These are phyloP conservation scores for Posidonia oceanica DNA, from an alignment of 116 monocot genomes.

Conservation along the genomic window DNA sequence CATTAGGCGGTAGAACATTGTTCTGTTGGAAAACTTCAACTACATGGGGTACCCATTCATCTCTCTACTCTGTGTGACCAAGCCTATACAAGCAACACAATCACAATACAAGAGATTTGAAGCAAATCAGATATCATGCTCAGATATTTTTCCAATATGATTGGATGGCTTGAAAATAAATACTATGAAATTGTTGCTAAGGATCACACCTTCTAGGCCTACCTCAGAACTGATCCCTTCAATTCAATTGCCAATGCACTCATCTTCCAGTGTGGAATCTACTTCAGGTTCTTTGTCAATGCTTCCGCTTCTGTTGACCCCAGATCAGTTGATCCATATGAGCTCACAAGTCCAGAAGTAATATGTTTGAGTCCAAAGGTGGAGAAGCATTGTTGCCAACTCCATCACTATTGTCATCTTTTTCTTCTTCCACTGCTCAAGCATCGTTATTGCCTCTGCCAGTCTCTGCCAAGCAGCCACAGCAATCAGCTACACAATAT, in stretches of 20 bases:
- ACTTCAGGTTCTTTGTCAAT: too few relatives aligned
- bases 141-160: background rate
- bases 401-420: too few relatives aligned
- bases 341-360: too few relatives aligned
- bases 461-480: background rate
- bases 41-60: constrained; percentile 87
- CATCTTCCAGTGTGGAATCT: too few relatives aligned
- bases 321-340: too few relatives aligned
- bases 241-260: too few relatives aligned
- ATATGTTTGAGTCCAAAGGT: too few relatives aligned
- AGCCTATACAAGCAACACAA: constrained; percentile 34
- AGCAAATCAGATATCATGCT: background rate
- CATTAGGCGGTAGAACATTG: constrained; percentile 79
- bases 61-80: constrained; percentile 95
- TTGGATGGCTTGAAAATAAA: background rate
- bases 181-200: background rate
- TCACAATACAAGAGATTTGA: background rate
- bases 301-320: too few relatives aligned
- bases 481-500: constrained; percentile 27
- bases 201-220: background rate
- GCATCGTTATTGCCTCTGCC: too few relatives aligned
- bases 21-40: constrained; percentile 90
- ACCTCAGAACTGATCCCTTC: too few relatives aligned
- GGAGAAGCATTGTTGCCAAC: too few relatives aligned
- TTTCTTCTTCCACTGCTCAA: too few relatives aligned